These are phyloP conservation scores for Rasamsonia emersonii DNA, from an alignment of 2,329 filamentous ascomycete species.

Conservation along the genomic window DNA sequence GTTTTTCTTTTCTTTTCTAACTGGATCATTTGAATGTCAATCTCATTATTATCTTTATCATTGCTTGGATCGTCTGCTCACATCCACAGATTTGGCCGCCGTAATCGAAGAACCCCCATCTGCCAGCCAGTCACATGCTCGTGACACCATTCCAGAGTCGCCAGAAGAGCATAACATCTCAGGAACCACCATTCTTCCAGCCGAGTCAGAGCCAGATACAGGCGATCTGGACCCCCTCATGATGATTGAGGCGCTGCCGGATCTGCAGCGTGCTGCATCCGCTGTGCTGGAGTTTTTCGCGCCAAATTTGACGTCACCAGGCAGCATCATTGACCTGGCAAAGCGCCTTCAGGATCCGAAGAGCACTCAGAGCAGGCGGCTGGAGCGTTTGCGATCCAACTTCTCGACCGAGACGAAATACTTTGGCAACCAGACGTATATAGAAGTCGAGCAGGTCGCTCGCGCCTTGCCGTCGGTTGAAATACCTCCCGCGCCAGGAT, in stretches of 20 bases:
- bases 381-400: slow-evolving; percentile 17
- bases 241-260: slow-evolving; percentile 32
- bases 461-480: slow-evolving; percentile 20
- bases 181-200: slow-evolving; percentile 24
- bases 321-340: slow-evolving; percentile 19
- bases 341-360: slow-evolving; percentile 21
- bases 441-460: slow-evolving; percentile 24
- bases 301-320: slow-evolving; percentile 17
- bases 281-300: slow-evolving; percentile 30
- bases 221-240: slow-evolving; percentile 24
- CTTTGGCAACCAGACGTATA: slow-evolving; percentile 26
- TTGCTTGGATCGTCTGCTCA: no score
- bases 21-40: no score
- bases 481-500: slow-evolving; percentile 9
- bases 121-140: not conserved
- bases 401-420: slow-evolving; percentile 17
- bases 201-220: slow-evolving; percentile 21
- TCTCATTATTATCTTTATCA: no score
- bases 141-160: slow-evolving; percentile 2
- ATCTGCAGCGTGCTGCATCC: slow-evolving; percentile 25
- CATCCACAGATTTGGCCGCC: no score
- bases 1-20: no score
- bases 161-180: slow-evolving; percentile 22
- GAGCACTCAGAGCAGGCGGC: slow-evolving; percentile 20
- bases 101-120: no score